These are phyloP conservation scores for Phytopythium delawarense DNA, from an alignment of 352 stramenopile genomes.

Conservation along the genomic window DNA sequence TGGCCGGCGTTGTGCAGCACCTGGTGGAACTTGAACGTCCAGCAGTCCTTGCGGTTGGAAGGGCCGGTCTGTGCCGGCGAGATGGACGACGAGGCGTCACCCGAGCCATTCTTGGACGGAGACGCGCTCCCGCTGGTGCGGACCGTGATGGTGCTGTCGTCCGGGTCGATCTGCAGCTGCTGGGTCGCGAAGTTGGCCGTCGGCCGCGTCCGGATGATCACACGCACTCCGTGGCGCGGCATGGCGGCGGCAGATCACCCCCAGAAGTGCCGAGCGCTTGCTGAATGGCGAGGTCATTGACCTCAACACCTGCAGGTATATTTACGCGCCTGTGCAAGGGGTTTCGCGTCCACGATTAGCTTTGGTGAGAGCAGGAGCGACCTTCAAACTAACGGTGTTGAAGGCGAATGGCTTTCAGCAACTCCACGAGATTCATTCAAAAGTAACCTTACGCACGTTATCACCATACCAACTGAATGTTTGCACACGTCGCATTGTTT, in stretches of 20 bases:
- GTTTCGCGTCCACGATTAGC: slow-evolving; percentile 5
- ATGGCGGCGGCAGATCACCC: slow-evolving; percentile 4
- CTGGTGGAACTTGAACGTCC: slow-evolving; percentile 91
- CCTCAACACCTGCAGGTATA: not conserved
- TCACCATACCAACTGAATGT: not conserved
- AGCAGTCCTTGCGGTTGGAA: slow-evolving; percentile 79
- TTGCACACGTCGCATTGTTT: not conserved
- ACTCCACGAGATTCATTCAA: not conserved
- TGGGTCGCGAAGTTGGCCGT: slow-evolving; percentile 70
- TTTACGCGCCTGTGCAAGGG: not conserved
- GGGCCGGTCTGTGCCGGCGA: slow-evolving; percentile 17
- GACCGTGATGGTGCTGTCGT: slow-evolving; percentile 74
- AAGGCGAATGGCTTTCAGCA: not conserved
- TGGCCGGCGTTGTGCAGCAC: slow-evolving; percentile 90
- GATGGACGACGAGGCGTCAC: not conserved
- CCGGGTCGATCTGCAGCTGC: slow-evolving; percentile 76
- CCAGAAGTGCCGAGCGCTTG: not conserved
- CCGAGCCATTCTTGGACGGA: slow-evolving; percentile 20
- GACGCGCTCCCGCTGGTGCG: slow-evolving; percentile 20
- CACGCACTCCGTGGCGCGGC: slow-evolving; percentile 64
- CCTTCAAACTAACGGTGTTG: too few relatives aligned
- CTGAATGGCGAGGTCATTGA: not conserved
- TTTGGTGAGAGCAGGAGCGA: not conserved
- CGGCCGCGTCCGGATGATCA: slow-evolving; percentile 81
- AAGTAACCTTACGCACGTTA: not conserved